Evolutionary conservation across 2,329 filamentous ascomycete species (phyloP), one percentile per base, ranked within the genome.

Genomic region (Penicillium sp.): DNA sequence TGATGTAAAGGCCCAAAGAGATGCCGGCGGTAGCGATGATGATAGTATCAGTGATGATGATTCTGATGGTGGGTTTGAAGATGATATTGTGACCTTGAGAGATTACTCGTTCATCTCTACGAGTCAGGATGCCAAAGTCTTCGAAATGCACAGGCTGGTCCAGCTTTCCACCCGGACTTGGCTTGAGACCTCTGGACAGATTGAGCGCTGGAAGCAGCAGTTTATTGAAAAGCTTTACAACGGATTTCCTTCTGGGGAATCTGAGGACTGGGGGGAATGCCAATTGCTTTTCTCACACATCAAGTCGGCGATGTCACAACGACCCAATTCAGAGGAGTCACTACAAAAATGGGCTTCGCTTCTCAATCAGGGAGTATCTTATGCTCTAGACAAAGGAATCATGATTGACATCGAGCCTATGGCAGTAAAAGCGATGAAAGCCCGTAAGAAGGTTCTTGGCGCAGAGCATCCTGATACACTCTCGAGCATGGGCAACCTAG

Each of bases 401-500:
- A 29, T 29, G 10, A 13, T 13, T 11, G 27, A 29, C 4, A 5
- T 29, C 1, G 11, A 13, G 11, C 10, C 9, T 13, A 29, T 29
- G 27, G 27, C 27, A 29, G 9, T 13, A 3, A 14, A 33, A 8
- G 19, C n/a, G 9, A 27, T 35, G 9, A 14, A 46, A 5, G n/a
- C 27, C 4, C 8, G 3, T 14, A 37, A 29, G 10, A 24, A 11
- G 9, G 16, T 31, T 11, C 10, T 51, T 21, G 48, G 53, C 5
- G 3, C 27, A 8, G 29, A 51, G 21, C 47, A 55, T 39, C 48
- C 52, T n/a, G 35, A 53, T n/a, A 64, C 63, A 21, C 52, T 68
- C 21, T 33, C 19, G 3, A 60, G 53, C 35, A 59, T 64, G 53
- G 24, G 16, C 14, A 60, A 52, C 31, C 62, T 68, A 13, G 62